Base-by-base conservation (phyloP, 306 rosid genomes). In the Psophocarpus tetragonolobus region DNA sequence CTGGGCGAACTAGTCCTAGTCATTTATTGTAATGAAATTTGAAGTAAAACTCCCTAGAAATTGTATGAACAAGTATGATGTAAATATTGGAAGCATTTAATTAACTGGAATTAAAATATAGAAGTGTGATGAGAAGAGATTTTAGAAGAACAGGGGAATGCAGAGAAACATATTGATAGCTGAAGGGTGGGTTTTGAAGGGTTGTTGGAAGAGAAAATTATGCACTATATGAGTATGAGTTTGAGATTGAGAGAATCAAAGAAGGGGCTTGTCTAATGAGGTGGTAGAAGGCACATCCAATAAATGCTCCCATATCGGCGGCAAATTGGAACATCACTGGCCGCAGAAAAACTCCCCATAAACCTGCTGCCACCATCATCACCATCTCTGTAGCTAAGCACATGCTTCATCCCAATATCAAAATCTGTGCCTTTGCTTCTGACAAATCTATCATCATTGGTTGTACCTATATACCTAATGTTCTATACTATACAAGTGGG, bases 291-390 rank as follows among this genome's bases (percentile, higher is more conserved):
- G 69, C 57, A 35, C 17, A 27, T 5, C 53, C 76, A 39, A 85
- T 50, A 7, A 44, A 47, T 13, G 42, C 69, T 11, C 63, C 66
- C 70, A 87, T 68, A 48, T 84, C 82, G 4, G 44, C 84, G 0
- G 82, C 85, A 56, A 39, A 70, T 79, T 18, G 53, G 45, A 86
- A 26, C 73, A 86, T 23, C 76, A 61, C 21, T 32, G 88, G 90
- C 67, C 92, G 44, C 66, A 86, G 11, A 68, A 68, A 62, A 26
- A 57, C 48, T 11, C 84, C 88, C 92, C 84, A 85, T 20, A 88
- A 42, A 27, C 89, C 89, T 26, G 81, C 89, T 26, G 81, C 60
- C 8, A 81, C 5, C 11, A 60, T 76, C 71, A 84, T 27, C 47
- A 45, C 38, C 29, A 84, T 47, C 54, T 79, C 92, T 8, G 14